A percentile compares a stretch with the other conserved stretches of the same genome.
Evolutionary conservation across 139 green algal genomes (phyloP).

Genomic region (Haematococcus lacustris): DNA sequence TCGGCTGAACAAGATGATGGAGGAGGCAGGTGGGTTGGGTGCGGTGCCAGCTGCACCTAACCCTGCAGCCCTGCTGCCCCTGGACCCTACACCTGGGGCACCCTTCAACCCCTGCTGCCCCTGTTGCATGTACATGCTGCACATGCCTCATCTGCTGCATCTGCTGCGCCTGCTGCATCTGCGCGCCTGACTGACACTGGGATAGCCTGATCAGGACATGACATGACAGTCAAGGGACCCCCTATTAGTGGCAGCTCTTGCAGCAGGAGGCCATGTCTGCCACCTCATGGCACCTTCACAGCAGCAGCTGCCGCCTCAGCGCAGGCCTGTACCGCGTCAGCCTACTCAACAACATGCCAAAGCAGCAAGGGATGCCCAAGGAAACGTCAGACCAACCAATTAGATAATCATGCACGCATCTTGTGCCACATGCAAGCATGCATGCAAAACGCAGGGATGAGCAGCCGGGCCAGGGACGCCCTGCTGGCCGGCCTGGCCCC

Average conservation of each 20-base stretch:
- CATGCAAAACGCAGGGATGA: not conserved
- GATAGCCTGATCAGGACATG: no score
- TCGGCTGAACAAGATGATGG: conserved; percentile 2
- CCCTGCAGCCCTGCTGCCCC: not conserved
- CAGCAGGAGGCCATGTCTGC: no score
- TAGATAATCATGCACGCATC: not conserved
- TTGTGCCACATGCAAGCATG: not conserved
- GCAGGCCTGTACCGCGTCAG: not conserved
- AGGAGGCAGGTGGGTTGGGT: conserved; percentile 4
- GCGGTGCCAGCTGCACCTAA: not conserved
- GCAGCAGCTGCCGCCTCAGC: not conserved
- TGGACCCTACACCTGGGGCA: not conserved
- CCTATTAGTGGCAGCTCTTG: no score
- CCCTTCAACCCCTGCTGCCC: not conserved
- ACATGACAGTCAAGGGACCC: no score
- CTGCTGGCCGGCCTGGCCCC: not conserved
- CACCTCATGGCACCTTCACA: not conserved
- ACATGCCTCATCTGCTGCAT: not conserved
- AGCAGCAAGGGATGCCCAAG: no score
- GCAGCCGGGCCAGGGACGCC: not conserved
- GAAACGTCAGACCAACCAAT: no score
- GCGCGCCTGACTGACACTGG: no score
- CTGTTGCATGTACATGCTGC: not conserved
- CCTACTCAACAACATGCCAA: not conserved
- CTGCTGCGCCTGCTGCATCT: not conserved